Conservation (phyloP, 345 rosid genomes). For the Limnanthes douglasii region DNA sequence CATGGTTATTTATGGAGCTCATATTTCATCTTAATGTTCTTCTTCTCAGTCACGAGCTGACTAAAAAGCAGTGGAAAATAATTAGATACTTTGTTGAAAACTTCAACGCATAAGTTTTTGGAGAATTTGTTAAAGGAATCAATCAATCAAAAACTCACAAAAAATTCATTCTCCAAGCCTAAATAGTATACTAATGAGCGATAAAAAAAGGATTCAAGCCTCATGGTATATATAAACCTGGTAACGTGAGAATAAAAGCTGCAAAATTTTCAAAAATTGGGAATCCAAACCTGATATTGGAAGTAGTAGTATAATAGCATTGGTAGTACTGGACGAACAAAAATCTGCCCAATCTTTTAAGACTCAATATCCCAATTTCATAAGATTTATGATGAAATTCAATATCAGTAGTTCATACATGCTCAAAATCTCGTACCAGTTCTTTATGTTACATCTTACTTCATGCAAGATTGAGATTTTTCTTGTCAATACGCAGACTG, state of each 20-base stretch:
- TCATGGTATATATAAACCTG: conserved; percentile 11
- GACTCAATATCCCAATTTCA: conserved; percentile 38
- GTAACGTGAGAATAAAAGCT: conserved; percentile 8
- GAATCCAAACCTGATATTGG: conserved; percentile 10
- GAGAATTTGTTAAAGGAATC: conserved; percentile 18
- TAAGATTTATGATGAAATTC: conserved; percentile 47
- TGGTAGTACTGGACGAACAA: conserved; percentile 30
- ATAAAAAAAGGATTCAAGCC: conserved; percentile 14
- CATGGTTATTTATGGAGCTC: conserved; percentile 97
- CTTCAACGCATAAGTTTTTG: conserved; percentile 8
- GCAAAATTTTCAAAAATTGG: conserved; percentile 8
- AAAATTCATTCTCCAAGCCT: conserved; percentile 18
- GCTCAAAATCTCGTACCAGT: conserved; percentile 42
- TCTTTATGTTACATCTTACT: conserved; percentile 37
- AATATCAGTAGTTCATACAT: conserved; percentile 50
- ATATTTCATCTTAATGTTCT: conserved; percentile 93
- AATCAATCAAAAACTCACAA: conserved; percentile 15
- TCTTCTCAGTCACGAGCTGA: conserved; percentile 95
- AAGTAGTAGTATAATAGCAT: not conserved
- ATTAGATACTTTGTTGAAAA: conserved; percentile 10
- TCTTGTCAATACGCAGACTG: conserved; percentile 32
- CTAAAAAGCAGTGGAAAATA: conserved; percentile 41
- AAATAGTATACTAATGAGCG: conserved; percentile 15
- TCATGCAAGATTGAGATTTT: conserved; percentile 33
- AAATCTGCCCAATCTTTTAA: conserved; percentile 33